Base-by-base conservation (phyloP, 1,139 yeast species). In the Taphrina flavorubra region DNA sequence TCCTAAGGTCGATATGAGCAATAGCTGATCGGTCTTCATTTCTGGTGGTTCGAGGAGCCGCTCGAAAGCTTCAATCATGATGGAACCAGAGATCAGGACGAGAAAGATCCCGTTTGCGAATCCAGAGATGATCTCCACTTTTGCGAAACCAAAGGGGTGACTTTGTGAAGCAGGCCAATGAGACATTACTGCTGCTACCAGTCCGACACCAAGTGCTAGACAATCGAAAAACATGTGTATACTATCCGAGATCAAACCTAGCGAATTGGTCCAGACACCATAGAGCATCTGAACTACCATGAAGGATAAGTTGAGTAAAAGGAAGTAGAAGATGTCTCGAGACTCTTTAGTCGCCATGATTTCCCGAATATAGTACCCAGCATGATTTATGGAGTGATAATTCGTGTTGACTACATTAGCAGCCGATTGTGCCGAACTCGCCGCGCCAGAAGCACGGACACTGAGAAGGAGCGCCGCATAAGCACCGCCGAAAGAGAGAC, bases 211-310 rank as follows among this genome's bases (percentile, higher is more conserved):
- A 67, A 94, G 80, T 0, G 99, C 96, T 0, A 92, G 83, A 77
- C 99, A 94, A 47, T 68, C 69, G 69, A 94, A 82, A 2, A 96
- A 90, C 99, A 94, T 94, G 78, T 94, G 99, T 65, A 94, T 82
- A 3, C 97, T 91, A 75, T 95, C 99, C 7, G 97, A 91, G 62
- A 95, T 79, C 37, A 95, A 81, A 8, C 99, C 98, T 51, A 95
- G 80, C 0, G 98, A 92, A 75, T 90, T 92, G 0, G 98, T 92
- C 72, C 96, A 83, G 78, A 95, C 89, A 0, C 98, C 92, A 76
- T 95, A 95, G 16, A 92, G 80, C 72, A 94, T 82, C 78, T 95
- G 99, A 57, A 95, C 87, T 75, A 95, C 85, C 99, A 95, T 95
- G 78, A 94, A 95, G 1, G 94, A 85, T 31, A 96, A 86, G 78